Base-by-base conservation (phyloP, 1,284 basidiomycete genomes). In the Takashimella koratensis region DNA sequence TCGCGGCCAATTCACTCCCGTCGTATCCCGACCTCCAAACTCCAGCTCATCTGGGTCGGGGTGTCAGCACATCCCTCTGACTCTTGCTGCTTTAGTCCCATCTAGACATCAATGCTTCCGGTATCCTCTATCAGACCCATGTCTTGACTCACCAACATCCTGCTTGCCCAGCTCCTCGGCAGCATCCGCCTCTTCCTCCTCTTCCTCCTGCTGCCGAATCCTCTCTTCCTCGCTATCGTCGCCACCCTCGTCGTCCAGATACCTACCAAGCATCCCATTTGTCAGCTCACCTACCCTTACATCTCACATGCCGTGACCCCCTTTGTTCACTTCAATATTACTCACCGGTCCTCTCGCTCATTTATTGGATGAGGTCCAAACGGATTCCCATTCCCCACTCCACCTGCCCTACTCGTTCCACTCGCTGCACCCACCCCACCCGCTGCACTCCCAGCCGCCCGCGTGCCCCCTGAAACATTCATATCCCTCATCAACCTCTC, bases 401-500 rank as follows among this genome's bases (percentile, higher is more conserved):
- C 51, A 19, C 53, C 48, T 40, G 59, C 56, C 21, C 42, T 52
- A 12, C 62, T 82, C 43, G 82, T 82, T 43, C 76, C 76, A 36
- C 68, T 66, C 36, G 83, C 79, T 43, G 51, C 51, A 43, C 26
- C 22, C n/a, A n/a, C n/a, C n/a, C n/a, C n/a, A n/a, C n/a, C n/a
- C n/a, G 77, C 77, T 65, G 82, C 81, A 83, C 84, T 54, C 51
- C 52, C 52, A 56, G 52, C 43, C 48, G 10, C 27, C 79, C 75
- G 63, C 83, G 79, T 82, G 85, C 84, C 46, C 74, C n/a, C n/a
- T 76, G 87, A 85, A 42, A 94, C 80, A 8, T 82, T 82, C 66
- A 98, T 86, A 76, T 98, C 95, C 56, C 82, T 81, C 86, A 97
- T 87, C 57, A 97, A 77, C 25, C 86, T 80, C 58, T 83, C 84